These are phyloP conservation scores for Clitopilus hobsonii DNA, from an alignment of 768 basidiomycete species.

Conservation along the genomic window DNA sequence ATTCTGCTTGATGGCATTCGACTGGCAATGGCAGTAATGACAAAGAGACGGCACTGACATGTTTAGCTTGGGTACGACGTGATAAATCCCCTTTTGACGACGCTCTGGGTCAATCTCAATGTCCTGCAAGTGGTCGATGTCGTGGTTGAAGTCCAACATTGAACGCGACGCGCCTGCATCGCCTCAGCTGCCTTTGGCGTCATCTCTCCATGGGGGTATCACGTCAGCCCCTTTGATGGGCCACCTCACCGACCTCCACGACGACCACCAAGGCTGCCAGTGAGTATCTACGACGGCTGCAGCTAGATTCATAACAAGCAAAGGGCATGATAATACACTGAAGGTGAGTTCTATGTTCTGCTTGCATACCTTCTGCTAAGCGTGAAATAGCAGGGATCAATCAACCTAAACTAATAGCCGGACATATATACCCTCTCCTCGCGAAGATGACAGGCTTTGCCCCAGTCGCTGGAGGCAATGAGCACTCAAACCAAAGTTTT, in stretches of 20 bases:
- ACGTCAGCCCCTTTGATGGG: not conserved
- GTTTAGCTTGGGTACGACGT: too few relatives aligned
- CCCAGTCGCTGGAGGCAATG: not conserved
- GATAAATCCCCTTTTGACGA: too few relatives aligned
- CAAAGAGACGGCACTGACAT: too few relatives aligned
- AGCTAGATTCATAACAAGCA: not conserved
- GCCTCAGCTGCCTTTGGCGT: not conserved
- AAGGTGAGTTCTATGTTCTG: not conserved
- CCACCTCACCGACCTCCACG: not conserved
- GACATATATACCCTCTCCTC: not conserved
- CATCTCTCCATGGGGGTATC: not conserved
- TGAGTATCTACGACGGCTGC: not conserved
- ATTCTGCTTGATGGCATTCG: too few relatives aligned
- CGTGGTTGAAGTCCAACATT: too few relatives aligned
- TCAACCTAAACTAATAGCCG: not conserved
- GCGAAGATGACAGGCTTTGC: not conserved
- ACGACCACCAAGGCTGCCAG: not conserved
- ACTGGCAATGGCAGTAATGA: too few relatives aligned
- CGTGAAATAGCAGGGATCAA: not conserved
- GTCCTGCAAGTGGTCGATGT: too few relatives aligned
- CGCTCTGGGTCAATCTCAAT: too few relatives aligned
- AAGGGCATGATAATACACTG: not conserved
- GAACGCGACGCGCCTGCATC: not conserved
- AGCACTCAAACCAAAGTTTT: conserved; percentile 8
- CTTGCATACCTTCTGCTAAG: not conserved